Evolutionary conservation across 78 protist species (phyloP).

Genomic region (Polysphondylium violaceum): DNA sequence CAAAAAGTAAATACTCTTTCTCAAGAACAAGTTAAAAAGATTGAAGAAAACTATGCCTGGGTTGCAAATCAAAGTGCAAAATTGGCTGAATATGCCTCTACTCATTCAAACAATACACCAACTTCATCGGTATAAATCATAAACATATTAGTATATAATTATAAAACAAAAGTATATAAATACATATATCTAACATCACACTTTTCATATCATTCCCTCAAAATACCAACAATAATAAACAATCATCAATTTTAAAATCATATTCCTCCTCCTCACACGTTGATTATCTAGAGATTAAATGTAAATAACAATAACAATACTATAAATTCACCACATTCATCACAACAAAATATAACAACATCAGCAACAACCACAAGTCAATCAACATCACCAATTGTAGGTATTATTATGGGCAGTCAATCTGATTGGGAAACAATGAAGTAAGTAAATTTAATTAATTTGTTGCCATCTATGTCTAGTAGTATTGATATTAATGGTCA

Average conservation of each 20-base stretch:
- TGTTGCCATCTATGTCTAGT: no score
- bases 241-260: no score
- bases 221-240: no score
- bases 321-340: background rate
- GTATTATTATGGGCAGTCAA: slow-evolving; percentile 95
- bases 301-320: background rate
- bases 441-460: slow-evolving; percentile 43
- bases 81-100: slow-evolving; percentile 27
- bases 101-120: background rate
- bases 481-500: no score
- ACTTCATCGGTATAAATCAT: slow-evolving; percentile 37
- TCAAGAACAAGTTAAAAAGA: slow-evolving; percentile 20
- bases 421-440: slow-evolving; percentile 93
- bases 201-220: no score
- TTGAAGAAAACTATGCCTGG: slow-evolving; percentile 65
- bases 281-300: no score
- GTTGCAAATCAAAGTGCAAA: slow-evolving; percentile 64
- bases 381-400: slow-evolving; percentile 79
- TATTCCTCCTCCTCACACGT: no score
- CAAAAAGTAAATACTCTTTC: slow-evolving; percentile 22
- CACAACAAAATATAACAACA: background rate
- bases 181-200: no score
- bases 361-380: background rate
- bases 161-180: background rate
- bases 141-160: background rate